Evolutionary conservation across 169 alveolate genomes (phyloP), one percentile per base, ranked within the genome.

Genomic region (Pseudocohnilembus persalinus): DNA sequence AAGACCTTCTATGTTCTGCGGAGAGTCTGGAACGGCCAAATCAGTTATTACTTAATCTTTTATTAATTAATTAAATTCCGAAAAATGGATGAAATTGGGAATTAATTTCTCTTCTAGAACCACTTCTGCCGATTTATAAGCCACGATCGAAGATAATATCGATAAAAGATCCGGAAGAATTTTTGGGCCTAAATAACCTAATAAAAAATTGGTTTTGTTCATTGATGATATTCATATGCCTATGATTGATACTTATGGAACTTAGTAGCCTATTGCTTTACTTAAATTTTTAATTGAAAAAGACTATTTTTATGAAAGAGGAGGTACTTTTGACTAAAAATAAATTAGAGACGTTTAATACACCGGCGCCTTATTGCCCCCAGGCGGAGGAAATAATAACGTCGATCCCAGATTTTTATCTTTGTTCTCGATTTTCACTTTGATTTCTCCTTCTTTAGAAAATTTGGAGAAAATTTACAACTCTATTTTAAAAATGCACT

Each of bases 151-250:
- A 77, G 99, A 96, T 91, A 97, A 96, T 85, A 86, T 97, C 77
- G 97, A 95, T 91, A 98, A 97, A 93, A 90, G 99, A 85, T 92
- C 97, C 27, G 97, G 98, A 73, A 92, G 98, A 33, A 92, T 94
- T 82, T 97, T 94, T 83, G 98, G 98, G 34, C 99, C 99, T 0
- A 93, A 96, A 64, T 89, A 90, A 63, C 92, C 97, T 74, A 98
- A 98, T 68, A 98, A 97, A 88, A 89, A 94, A 83, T 91, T 98
- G 64, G 94, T 97, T 35, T 92, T 98, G 64, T 97, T 97, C 87
- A 94, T 98, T 75, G 99, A 98, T 90, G 99, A 98, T 88, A 89
- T 97, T 83, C 96, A 97, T 88, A 96, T 97, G 99, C 99, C 99
- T 24, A 96, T 93, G 92, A 93, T 96, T 76, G 99, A 97, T 90